Evolutionary conservation across 2,329 filamentous ascomycete genomes (phyloP).

Genomic region (Lecanosticta acicola): DNA sequence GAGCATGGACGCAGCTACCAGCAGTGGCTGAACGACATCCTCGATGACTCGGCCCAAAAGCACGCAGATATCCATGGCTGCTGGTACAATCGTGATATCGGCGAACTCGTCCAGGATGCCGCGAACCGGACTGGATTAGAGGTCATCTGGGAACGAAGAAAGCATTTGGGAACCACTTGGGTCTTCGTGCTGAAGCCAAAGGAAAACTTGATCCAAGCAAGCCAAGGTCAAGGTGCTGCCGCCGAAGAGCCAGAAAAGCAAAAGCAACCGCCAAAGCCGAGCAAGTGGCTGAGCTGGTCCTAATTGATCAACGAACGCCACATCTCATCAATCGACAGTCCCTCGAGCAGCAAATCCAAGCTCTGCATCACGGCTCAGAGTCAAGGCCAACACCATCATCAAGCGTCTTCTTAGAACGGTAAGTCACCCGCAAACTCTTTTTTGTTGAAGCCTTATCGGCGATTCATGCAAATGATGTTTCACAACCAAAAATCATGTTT

Average conservation of each 20-base stretch:
- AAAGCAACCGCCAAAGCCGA: no score
- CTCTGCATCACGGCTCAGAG: no score
- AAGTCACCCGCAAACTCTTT: not conserved
- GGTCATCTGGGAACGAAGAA: constrained; percentile 41
- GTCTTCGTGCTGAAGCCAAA: constrained; percentile 43
- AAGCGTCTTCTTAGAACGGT: no score
- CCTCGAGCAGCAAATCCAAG: no score
- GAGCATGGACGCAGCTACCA: constrained; percentile 48
- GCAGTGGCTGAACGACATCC: constrained; percentile 43
- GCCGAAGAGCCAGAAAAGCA: no score
- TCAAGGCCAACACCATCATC: no score
- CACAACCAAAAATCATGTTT: not conserved
- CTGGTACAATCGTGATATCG: constrained; percentile 51
- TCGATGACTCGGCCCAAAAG: constrained; percentile 43
- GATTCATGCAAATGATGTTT: not conserved
- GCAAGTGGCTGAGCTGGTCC: no score
- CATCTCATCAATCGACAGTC: no score
- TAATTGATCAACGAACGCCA: no score
- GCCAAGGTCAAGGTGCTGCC: not conserved
- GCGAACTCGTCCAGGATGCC: constrained; percentile 43
- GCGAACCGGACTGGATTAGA: constrained; percentile 44
- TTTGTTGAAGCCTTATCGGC: not conserved
- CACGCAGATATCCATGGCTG: constrained; percentile 48
- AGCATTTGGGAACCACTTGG: constrained; percentile 47
- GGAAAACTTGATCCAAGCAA: not conserved